Evolutionary conservation across 495 filamentous ascomycete genomes (phyloP).

Genomic region (Gamarada debralockiae): DNA sequence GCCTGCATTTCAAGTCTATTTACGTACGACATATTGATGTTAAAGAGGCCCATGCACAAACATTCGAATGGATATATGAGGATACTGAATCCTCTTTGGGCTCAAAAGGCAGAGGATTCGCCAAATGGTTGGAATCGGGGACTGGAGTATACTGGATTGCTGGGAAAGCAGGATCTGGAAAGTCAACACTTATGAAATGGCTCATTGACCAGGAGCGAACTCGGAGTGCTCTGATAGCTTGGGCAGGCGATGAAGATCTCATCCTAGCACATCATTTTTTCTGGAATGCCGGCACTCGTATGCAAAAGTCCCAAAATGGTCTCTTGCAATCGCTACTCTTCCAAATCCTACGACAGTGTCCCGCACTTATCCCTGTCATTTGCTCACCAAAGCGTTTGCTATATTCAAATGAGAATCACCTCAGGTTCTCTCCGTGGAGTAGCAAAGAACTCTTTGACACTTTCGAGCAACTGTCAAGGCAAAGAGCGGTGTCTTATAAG

Average conservation of each 20-base stretch:
- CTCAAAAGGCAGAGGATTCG: slow-evolving; percentile 9
- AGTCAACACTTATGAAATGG: slow-evolving; percentile 31
- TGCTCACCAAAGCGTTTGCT: neutral
- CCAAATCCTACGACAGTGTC: slow-evolving; percentile 28
- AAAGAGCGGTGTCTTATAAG: no score
- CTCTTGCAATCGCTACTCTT: slow-evolving; percentile 32
- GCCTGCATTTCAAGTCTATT: no score
- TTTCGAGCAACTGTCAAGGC: neutral
- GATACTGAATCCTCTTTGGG: slow-evolving; percentile 4
- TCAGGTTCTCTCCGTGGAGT: neutral
- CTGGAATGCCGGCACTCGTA: slow-evolving; percentile 32
- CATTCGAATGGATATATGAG: neutral
- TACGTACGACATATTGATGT: no score
- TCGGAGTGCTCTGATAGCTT: neutral
- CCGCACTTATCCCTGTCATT: neutral
- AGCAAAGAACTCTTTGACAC: neutral
- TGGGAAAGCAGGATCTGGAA: slow-evolving; percentile 32
- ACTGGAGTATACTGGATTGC: slow-evolving; percentile 28
- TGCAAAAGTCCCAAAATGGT: slow-evolving; percentile 38
- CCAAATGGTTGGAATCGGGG: slow-evolving; percentile 17
- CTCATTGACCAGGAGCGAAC: neutral
- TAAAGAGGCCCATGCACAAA: neutral
- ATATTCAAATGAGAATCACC: neutral
- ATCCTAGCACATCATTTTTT: slow-evolving; percentile 34
- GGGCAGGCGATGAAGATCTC: slow-evolving; percentile 17